Evolutionary conservation across 2,329 filamentous ascomycete species (phyloP).

Genomic region (Ophiocordyceps robertsii): DNA sequence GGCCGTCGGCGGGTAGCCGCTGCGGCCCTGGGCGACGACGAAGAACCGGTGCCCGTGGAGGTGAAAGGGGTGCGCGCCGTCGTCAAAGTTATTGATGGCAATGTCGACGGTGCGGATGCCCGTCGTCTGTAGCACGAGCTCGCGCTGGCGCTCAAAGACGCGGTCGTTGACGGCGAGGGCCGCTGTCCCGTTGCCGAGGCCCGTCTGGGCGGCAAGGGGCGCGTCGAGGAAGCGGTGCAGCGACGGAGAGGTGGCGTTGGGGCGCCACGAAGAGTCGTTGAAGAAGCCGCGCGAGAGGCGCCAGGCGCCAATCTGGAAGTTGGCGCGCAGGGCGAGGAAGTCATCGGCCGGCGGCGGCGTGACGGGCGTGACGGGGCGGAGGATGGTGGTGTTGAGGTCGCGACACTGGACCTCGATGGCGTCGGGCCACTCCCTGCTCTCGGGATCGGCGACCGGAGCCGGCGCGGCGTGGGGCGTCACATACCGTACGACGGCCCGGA

Average conservation of each 20-base stretch:
- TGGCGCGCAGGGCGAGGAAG: conserved; percentile 32
- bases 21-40: conserved; percentile 19
- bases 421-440: conserved; percentile 35
- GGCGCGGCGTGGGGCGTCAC: not conserved
- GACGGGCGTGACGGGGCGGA: conserved; percentile 23
- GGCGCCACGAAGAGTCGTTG: conserved; percentile 36
- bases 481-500: conserved; percentile 18
- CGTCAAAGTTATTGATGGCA: conserved; percentile 46
- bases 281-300: conserved; percentile 39
- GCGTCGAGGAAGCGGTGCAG: conserved; percentile 21
- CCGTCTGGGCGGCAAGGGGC: conserved; percentile 5
- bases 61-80: conserved; percentile 32
- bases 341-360: conserved; percentile 23
- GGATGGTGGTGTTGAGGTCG: conserved; percentile 36
- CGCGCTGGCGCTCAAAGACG: conserved; percentile 13
- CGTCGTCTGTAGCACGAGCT: conserved; percentile 33
- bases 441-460: conserved; percentile 7
- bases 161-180: conserved; percentile 15
- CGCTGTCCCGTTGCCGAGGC: not conserved
- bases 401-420: conserved; percentile 33
- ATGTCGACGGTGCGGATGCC: conserved; percentile 41
- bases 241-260: conserved; percentile 20
- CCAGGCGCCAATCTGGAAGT: conserved; percentile 42
- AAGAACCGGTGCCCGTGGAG: conserved; percentile 48
- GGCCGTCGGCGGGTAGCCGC: conserved; percentile 20